A percentile compares a stretch with the other conserved stretches of the same genome.
Evolutionary conservation across 192 early-diverging fungal species (phyloP).

Genomic region (Allomyces arbusculus): DNA sequence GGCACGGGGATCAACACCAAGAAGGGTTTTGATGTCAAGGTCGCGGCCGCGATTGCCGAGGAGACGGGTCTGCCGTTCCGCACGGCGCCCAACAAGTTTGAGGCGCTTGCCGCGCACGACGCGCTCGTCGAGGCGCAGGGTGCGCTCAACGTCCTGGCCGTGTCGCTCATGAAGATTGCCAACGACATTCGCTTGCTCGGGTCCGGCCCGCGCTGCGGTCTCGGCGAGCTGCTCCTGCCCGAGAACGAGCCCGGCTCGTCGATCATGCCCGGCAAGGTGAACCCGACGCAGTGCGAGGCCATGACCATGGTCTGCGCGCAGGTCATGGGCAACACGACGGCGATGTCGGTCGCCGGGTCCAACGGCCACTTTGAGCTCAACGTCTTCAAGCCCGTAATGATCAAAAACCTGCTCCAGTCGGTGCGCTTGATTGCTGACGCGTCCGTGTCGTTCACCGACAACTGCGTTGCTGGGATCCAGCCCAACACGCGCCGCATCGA

Average conservation of each 20-base stretch:
- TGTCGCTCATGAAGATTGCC: conserved; percentile 96
- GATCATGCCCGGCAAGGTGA: conserved; percentile 99
- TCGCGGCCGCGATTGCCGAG: conserved; percentile 70
- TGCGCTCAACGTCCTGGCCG: conserved; percentile 82
- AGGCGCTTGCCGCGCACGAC: conserved; percentile 96
- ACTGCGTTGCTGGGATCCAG: conserved; percentile 88
- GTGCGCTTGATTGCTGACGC: conserved; percentile 72
- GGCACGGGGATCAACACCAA: conserved; percentile 94
- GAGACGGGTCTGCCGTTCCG: conserved; percentile 78
- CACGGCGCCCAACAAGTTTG: conserved; percentile 98
- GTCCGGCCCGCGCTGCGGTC: conserved; percentile 91
- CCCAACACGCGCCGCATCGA: conserved; percentile 83
- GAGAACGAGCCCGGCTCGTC: conserved; percentile 99
- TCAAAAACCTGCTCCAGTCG: conserved; percentile 91
- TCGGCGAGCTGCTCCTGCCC: conserved; percentile 86
- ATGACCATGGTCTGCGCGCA: conserved; percentile 99
- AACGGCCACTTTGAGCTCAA: conserved; percentile 99
- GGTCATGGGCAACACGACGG: conserved; percentile 95
- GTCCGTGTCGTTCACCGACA: conserved; percentile 74
- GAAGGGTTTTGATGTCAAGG: conserved; percentile 74
- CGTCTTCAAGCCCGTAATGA: conserved; percentile 99
- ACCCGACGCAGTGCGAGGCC: conserved; percentile 98
- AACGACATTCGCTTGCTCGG: conserved; percentile 95
- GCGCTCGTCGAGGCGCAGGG: conserved; percentile 92
- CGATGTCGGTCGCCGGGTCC: conserved; percentile 75